Base-by-base conservation (phyloP, 371 early-diverging fungal species). In the Parasitella parasitica region DNA sequence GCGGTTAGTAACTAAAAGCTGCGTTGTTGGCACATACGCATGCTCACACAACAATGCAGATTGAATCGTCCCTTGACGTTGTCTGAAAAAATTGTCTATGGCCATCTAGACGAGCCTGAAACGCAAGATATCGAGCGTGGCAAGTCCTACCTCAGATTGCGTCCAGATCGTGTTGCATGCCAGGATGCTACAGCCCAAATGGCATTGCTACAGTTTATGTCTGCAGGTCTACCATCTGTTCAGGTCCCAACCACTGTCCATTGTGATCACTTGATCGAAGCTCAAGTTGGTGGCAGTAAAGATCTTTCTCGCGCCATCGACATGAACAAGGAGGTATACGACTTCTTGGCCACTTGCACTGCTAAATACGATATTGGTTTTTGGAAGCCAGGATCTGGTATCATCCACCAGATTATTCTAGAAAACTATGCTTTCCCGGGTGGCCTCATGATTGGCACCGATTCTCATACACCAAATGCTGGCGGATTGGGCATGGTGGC, bases 341-440 rank as follows among this genome's bases (percentile, higher is more conserved):
- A 97, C 74, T 97, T 97, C 71, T 78, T 98, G 68, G 81, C 91
- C 57, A 82, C 92, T 49, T 85, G 91, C 66, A 87, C 90, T 61
- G 91, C 91, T 65, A 97, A 97, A 83, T 97, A 95, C 83, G 89
- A 91, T 61, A 88, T 98, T 67, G 97, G 95, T 53, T 98, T 98
- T 86, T 98, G 97, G 97, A 85, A 80, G 56, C 97, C 97, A 15
- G 98, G 98, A n/a, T 93, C 94, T 46, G 97, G 97, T 69, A 98
- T 97, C 72, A 98, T 98, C 75, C 98, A 98, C 80, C 98, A 98
- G 80, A 95, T 97, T 73, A 90, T 98, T 50, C 84, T 98, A 46
- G 97, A 97, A 74, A 97, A 97, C 87, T 97, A 97, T 75, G 97
- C 98, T 52, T 94, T 94, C 81, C 98, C 98, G 20, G 98, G 98